Conservation (phyloP, 805 yeast genomes). For the Wickerhamomyces alni region DNA sequence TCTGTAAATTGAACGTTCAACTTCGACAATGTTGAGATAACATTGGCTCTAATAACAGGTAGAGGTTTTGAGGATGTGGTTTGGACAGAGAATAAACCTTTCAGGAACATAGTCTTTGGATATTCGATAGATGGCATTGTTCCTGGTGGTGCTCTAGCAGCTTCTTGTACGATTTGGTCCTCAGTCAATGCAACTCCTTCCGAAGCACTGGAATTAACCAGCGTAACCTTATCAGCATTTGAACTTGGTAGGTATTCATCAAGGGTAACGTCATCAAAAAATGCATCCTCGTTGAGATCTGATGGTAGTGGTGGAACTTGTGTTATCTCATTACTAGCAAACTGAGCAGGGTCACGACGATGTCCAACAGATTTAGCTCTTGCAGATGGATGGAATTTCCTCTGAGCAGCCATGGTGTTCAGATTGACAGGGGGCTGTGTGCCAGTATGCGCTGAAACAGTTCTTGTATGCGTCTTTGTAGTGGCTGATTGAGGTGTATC, state of each 20-base stretch:
- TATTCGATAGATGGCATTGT: conserved; percentile 92
- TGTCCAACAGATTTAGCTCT: conserved; percentile 88
- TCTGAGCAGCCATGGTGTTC: conserved; percentile 15
- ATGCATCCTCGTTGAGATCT: conserved; percentile 37
- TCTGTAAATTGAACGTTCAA: conserved; percentile 80
- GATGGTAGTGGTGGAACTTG: conserved; percentile 26
- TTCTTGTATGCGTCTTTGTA: conserved; percentile 19
- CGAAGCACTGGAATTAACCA: conserved; percentile 14
- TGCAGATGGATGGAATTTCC: conserved; percentile 67
- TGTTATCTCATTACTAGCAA: conserved; percentile 4
- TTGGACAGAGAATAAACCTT: conserved; percentile 92
- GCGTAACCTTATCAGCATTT: conserved; percentile 13
- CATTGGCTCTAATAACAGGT: conserved; percentile 80
- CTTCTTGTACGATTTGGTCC: conserved; percentile 40
- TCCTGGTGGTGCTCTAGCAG: conserved; percentile 59
- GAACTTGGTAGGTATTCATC: conserved; percentile 40
- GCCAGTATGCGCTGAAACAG: conserved; percentile 24
- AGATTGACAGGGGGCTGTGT: conserved; percentile 4
- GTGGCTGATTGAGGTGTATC: conserved; percentile 1
- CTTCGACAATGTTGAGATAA: conserved; percentile 67
- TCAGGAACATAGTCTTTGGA: conserved; percentile 83
- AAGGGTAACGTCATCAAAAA: conserved; percentile 48
- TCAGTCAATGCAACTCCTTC: conserved; percentile 33
- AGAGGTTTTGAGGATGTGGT: conserved; percentile 91
- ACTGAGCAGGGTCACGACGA: conserved; percentile 40